Base-by-base conservation (phyloP, 441 rosid genomes). In the Mallotus japonicus region DNA sequence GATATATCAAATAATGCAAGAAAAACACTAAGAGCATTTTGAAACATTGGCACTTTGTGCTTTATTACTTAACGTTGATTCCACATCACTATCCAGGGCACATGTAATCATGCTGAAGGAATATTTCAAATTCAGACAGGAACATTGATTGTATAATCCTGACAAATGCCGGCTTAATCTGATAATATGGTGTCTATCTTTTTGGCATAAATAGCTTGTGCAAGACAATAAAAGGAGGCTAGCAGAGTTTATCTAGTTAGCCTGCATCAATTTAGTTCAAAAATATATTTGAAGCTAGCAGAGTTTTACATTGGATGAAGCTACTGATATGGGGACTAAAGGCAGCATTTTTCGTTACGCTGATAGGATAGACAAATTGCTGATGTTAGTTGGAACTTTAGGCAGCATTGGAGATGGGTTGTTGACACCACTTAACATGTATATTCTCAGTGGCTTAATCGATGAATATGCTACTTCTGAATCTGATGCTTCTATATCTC, bases 341-440 rank as follows among this genome's bases (percentile, higher is more conserved):
- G 80, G 80, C 62, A 66, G 86, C 75, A 76, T 86, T 75, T 88
- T 86, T 65, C 75, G 75, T 22, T 85, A 72, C 4, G 84, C 88
- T 0, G 88, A 87, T 53, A 1, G 83, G 14, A 54, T 75, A 47
- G 92, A 88, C 76, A 88, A 83, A 79, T 4, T 86, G 62, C 71
- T 87, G 81, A 83, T 88, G 85, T 8, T 88, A 3, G 64, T 85
- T 11, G 92, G 90, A 71, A 74, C 75, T 56, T 65, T 87, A 67
- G 92, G 90, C 54, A 84, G 90, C 84, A 80, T 87, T 69, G 92
- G 90, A 70, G 92, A 88, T 76, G 90, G 92, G 50, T 34, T 87
- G 80, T 81, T 77, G 76, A 81, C 81, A 22, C 92, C 92, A 76
- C 76, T 86, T 19, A 79, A 72, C 3, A 84, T 84, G 90, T 82